phyloP scores from a whole-genome alignment of 2,329 filamentous ascomycete genomes.

The Aspergillus pseudoviridinutans region DNA sequence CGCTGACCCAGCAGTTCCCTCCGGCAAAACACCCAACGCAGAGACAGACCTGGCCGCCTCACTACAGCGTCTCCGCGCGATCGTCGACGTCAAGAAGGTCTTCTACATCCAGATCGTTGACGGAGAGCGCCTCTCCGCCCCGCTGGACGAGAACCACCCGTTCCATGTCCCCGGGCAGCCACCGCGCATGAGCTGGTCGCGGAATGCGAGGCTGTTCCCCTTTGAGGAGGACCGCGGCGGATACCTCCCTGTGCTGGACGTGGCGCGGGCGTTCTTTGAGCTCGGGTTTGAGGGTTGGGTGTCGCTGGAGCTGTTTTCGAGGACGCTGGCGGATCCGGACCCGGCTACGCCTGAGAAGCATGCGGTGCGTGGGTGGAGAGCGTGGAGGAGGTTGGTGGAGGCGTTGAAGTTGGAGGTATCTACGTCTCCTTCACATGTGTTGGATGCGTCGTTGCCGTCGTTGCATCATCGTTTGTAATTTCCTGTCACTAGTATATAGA shows the following conservation, averaged over 20 bases:
- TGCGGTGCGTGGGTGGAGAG: slow-evolving; percentile 48
- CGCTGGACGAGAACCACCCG: slow-evolving; percentile 55
- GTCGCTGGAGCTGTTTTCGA: slow-evolving; percentile 67
- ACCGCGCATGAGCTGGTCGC: slow-evolving; percentile 70
- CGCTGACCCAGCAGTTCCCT: slow-evolving; percentile 58
- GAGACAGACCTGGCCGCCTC: slow-evolving; percentile 54
- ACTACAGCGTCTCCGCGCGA: slow-evolving; percentile 50
- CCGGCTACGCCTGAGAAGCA: slow-evolving; percentile 53
- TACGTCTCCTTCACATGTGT: not conserved
- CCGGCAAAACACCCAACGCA: slow-evolving; percentile 52
- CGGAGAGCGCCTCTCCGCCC: slow-evolving; percentile 58
- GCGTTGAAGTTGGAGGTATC: slow-evolving; percentile 8
- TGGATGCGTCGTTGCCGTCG: not conserved
- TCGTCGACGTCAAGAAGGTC: slow-evolving; percentile 60
- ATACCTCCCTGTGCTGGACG: slow-evolving; percentile 63
- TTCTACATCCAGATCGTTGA: slow-evolving; percentile 77
- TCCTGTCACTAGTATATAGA: not conserved
- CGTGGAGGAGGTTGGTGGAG: slow-evolving; percentile 49
- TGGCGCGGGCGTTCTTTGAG: slow-evolving; percentile 60
- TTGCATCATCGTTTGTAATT: slow-evolving; percentile 17
- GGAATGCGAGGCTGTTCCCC: slow-evolving; percentile 69
- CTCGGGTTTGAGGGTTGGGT: slow-evolving; percentile 64
- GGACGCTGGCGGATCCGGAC: slow-evolving; percentile 52
- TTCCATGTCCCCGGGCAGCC: slow-evolving; percentile 58
- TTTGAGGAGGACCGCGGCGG: slow-evolving; percentile 59